Conservation (phyloP, 495 filamentous ascomycete species). For the Neurospora terricola region DNA sequence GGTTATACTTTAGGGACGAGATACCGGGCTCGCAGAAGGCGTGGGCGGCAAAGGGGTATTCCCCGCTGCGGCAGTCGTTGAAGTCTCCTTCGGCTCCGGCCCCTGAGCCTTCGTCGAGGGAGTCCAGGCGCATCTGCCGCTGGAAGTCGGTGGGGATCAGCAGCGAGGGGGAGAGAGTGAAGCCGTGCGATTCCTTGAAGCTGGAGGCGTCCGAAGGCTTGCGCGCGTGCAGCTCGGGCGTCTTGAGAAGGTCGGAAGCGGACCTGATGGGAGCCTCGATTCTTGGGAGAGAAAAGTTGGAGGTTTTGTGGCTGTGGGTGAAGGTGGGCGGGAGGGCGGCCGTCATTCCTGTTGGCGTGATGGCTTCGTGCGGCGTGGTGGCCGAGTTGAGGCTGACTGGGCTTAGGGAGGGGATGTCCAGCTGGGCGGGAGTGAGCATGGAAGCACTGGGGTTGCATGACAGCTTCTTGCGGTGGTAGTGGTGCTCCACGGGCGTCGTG, state of each 20-base stretch:
- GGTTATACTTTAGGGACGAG: slow-evolving; percentile 12
- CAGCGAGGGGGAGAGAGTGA: slow-evolving; percentile 43
- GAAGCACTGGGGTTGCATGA: slow-evolving; percentile 20
- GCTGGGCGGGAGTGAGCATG: slow-evolving; percentile 30
- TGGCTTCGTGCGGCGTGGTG: slow-evolving; percentile 24
- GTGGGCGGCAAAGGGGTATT: slow-evolving; percentile 14
- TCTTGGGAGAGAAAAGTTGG: slow-evolving; percentile 35
- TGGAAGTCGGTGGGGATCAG: slow-evolving; percentile 43
- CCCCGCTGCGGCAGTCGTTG: slow-evolving; percentile 20
- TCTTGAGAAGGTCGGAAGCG: slow-evolving; percentile 14
- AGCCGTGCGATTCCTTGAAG: slow-evolving; percentile 46
- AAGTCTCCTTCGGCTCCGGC: slow-evolving; percentile 20
- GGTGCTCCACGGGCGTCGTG: slow-evolving; percentile 16
- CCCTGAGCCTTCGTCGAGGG: slow-evolving; percentile 3
- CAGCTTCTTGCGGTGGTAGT: slow-evolving; percentile 9
- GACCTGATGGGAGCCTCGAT: slow-evolving; percentile 15
- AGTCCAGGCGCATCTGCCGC: slow-evolving; percentile 25
- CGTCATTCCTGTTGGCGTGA: slow-evolving; percentile 28
- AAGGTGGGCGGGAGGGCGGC: background rate
- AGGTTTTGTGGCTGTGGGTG: slow-evolving; percentile 16
- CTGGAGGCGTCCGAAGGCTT: slow-evolving; percentile 36
- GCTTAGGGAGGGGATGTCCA: slow-evolving; percentile 38
- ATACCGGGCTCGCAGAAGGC: slow-evolving; percentile 23
- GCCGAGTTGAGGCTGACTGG: slow-evolving; percentile 32
- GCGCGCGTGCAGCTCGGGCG: slow-evolving; percentile 21